phyloP scores from a whole-genome alignment of 2,329 filamentous ascomycete genomes.

The Cyphellophora europaea region DNA sequence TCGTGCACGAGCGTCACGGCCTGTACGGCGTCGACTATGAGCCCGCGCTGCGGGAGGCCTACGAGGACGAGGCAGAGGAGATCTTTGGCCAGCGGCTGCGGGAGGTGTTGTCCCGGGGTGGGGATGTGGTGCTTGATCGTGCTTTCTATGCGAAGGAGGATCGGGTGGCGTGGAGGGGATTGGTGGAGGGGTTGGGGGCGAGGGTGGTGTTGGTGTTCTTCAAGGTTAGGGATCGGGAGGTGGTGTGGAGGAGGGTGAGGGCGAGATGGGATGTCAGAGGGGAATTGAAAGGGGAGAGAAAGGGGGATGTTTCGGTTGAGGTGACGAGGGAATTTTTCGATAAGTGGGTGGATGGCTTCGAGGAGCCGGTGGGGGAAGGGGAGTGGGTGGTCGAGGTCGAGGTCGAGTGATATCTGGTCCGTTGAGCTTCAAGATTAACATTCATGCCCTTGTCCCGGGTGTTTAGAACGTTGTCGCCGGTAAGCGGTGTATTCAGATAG shows the following conservation, averaged over 20 bases:
- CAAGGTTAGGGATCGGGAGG: conserved; percentile 1
- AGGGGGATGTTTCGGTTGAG: conserved; percentile 4
- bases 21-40: conserved; percentile 5
- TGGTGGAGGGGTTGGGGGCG: conserved; percentile 2
- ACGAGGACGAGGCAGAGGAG: conserved; percentile 3
- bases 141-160: conserved; percentile 7
- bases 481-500: too few relatives aligned
- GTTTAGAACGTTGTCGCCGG: too few relatives aligned
- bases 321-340: conserved; percentile 4
- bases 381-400: conserved; percentile 2
- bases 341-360: conserved; percentile 2
- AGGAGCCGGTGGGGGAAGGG: conserved; percentile 5
- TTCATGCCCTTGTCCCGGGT: too few relatives aligned
- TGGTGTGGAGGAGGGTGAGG: conserved; percentile 4
- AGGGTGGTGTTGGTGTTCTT: conserved; percentile 4
- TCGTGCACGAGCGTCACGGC: conserved; percentile 4
- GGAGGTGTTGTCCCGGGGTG: neutral
- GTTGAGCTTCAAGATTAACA: too few relatives aligned
- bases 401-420: too few relatives aligned
- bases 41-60: neutral
- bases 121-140: conserved; percentile 6
- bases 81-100: conserved; percentile 2
- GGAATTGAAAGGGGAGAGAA: neutral
- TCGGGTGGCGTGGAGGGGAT: conserved; percentile 3
- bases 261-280: conserved; percentile 1